Conservation (phyloP, 1,284 basidiomycete species). For the Malassezia globosa region DNA sequence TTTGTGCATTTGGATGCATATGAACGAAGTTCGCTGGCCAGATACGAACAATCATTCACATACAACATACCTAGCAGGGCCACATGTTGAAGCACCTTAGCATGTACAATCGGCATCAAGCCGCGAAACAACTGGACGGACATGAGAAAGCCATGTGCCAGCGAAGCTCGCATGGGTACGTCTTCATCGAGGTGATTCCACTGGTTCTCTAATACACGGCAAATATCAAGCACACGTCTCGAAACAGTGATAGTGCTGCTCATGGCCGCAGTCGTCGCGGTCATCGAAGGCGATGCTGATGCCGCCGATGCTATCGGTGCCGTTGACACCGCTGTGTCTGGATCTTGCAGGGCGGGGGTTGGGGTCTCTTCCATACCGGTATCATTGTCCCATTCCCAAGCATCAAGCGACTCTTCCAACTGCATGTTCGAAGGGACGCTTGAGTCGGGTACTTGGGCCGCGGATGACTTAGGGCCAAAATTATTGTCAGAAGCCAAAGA, state of each 20-base stretch:
- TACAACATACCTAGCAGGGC: slow-evolving; percentile 63
- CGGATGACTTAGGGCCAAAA: too few relatives aligned
- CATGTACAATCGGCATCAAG: slow-evolving; percentile 63
- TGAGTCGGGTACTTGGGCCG: too few relatives aligned
- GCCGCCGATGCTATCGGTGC: not conserved
- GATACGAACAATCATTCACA: slow-evolving; percentile 71
- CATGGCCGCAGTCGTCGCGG: too few relatives aligned
- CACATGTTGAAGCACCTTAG: slow-evolving; percentile 52
- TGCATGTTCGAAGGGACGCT: too few relatives aligned
- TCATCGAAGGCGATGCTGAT: too few relatives aligned
- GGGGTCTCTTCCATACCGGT: not conserved
- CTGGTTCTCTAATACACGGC: not conserved
- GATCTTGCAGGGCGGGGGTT: not conserved
- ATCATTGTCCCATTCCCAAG: slow-evolving; percentile 13
- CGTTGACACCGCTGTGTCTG: not conserved
- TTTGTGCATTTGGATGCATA: slow-evolving; percentile 10
- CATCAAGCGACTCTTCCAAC: slow-evolving; percentile 7
- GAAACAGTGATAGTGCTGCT: not conserved
- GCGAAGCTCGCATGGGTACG: not conserved
- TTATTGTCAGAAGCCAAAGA: too few relatives aligned
- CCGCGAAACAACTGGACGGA: slow-evolving; percentile 51
- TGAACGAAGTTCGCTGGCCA: slow-evolving; percentile 48
- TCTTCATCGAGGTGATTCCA: not conserved
- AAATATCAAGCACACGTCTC: not conserved
- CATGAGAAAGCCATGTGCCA: not conserved